Conservation (phyloP, 2,329 filamentous ascomycete genomes). For the Trichoderma koningii region DNA sequence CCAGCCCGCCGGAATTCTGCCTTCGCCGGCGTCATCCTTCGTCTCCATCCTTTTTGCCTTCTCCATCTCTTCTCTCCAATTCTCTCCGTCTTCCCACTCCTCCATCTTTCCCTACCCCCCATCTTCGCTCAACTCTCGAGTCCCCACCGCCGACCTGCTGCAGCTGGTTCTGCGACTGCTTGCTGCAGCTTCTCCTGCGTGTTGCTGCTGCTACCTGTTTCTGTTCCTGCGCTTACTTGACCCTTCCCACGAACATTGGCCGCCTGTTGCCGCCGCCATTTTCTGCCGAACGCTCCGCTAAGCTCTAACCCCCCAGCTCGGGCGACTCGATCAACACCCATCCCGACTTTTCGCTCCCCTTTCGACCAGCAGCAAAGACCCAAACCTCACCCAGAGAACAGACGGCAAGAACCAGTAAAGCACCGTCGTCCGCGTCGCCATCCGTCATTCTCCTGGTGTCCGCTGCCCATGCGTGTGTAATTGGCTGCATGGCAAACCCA, state of each 20-base stretch:
- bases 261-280: slow-evolving; percentile 19
- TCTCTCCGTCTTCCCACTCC: not conserved
- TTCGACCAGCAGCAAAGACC: slow-evolving; percentile 13
- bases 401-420: not conserved
- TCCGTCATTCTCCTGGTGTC: not conserved
- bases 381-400: not conserved
- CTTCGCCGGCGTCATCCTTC: not conserved
- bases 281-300: slow-evolving; percentile 27
- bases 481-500: slow-evolving; percentile 26
- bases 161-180: slow-evolving; percentile 23
- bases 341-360: slow-evolving; percentile 20
- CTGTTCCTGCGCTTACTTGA: slow-evolving; percentile 13
- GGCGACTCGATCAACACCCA: slow-evolving; percentile 11
- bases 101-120: not conserved
- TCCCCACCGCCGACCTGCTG: slow-evolving; percentile 19
- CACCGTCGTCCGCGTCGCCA: not conserved
- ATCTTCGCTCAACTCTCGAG: not conserved
- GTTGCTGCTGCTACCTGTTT: slow-evolving; percentile 17
- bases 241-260: slow-evolving; percentile 18
- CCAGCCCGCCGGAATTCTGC: slow-evolving; percentile 4
- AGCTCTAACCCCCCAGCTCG: slow-evolving; percentile 18
- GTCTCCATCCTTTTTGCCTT: not conserved
- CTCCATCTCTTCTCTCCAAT: not conserved
- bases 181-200: slow-evolving; percentile 23
- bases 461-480: slow-evolving; percentile 26